These are phyloP conservation scores for Colletotrichum tofieldiae DNA, from an alignment of 2,329 filamentous ascomycete species.

Conservation along the genomic window DNA sequence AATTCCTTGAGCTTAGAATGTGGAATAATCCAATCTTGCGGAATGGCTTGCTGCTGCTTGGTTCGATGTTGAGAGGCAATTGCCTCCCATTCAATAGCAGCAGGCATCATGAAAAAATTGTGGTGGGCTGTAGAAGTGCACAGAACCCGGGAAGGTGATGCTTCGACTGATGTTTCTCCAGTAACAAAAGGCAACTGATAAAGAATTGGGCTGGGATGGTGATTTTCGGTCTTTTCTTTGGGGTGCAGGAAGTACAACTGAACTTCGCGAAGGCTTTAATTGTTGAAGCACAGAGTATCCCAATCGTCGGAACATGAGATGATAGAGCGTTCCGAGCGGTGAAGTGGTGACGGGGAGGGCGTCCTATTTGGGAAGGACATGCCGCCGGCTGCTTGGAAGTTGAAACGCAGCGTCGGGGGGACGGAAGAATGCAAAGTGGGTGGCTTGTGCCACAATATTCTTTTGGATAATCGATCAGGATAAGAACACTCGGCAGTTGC, in stretches of 20 bases:
- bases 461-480: not conserved
- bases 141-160: not conserved
- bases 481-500: conserved; percentile 1
- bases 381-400: conserved; percentile 8
- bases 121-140: not conserved
- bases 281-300: not conserved
- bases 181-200: not conserved
- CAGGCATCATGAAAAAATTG: not conserved
- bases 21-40: conserved; percentile 37
- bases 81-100: conserved; percentile 31
- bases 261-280: too few species aligned
- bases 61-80: conserved; percentile 38
- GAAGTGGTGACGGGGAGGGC: not conserved
- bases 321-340: not conserved
- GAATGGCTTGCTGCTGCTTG: conserved; percentile 38
- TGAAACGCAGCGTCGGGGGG: not conserved
- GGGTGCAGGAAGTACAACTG: too few species aligned
- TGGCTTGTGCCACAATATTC: not conserved
- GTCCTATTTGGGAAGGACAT: conserved; percentile 20
- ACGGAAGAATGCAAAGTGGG: too few species aligned
- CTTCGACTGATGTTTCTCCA: not conserved
- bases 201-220: not conserved
- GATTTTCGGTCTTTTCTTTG: not conserved
- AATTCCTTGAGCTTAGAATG: conserved; percentile 23
- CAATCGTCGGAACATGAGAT: not conserved